Conservation (phyloP, 2,329 filamentous ascomycete genomes). For the Emmonsiellopsis sp. region DNA sequence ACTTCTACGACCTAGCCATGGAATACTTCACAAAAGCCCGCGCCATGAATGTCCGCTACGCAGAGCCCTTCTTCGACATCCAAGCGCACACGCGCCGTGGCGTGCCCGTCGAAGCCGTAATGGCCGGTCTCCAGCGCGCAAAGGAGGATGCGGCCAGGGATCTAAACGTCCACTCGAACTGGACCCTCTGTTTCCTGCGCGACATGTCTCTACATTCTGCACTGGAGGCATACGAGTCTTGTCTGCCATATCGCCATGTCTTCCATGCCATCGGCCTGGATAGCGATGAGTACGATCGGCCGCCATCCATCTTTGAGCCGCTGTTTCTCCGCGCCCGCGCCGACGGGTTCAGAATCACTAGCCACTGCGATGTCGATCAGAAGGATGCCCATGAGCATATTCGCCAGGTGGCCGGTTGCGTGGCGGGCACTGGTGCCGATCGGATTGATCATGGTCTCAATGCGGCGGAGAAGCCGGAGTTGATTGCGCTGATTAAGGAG, state of each 20-base stretch:
- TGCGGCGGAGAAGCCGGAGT: too few relatives aligned
- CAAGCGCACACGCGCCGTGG: slow-evolving; percentile 34
- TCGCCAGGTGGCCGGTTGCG: slow-evolving; percentile 25
- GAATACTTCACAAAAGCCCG: slow-evolving; percentile 23
- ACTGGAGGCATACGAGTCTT: slow-evolving; percentile 22
- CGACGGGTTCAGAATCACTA: slow-evolving; percentile 38
- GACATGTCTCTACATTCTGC: too few relatives aligned
- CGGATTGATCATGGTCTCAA: too few relatives aligned
- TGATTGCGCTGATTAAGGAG: too few relatives aligned
- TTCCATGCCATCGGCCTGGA: slow-evolving; percentile 41
- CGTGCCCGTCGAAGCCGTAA: slow-evolving; percentile 21
- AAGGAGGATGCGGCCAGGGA: slow-evolving; percentile 14
- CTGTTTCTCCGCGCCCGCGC: slow-evolving; percentile 27
- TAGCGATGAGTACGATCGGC: slow-evolving; percentile 38
- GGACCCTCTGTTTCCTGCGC: too few relatives aligned
- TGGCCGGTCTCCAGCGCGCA: slow-evolving; percentile 31
- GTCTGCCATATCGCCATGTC: slow-evolving; percentile 32
- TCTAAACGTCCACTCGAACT: too few relatives aligned
- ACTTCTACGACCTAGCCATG: slow-evolving; percentile 35
- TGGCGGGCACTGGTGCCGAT: slow-evolving; percentile 20
- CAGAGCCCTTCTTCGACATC: slow-evolving; percentile 28
- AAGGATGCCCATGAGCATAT: slow-evolving; percentile 39
- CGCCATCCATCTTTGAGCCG: slow-evolving; percentile 36
- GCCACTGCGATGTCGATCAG: slow-evolving; percentile 44
- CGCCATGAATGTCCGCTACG: too few relatives aligned